Percentiles rank a stretch among this genome's conserved stretches.
These are phyloP conservation scores for Xylaria scruposa DNA, from an alignment of 495 filamentous ascomycete genomes.

Conservation along the genomic window DNA sequence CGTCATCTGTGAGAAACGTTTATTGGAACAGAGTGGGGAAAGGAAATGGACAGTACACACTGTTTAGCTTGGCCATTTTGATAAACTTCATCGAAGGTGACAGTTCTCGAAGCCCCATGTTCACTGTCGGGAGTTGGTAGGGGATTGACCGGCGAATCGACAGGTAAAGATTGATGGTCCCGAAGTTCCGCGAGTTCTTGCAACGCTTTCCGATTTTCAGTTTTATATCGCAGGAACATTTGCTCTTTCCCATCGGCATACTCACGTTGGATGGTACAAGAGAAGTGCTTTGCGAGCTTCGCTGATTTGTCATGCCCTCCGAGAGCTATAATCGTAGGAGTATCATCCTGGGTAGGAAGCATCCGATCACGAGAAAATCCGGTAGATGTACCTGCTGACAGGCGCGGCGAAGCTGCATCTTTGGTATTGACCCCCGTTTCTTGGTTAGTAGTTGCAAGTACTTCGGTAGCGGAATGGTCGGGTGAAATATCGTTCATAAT, in stretches of 20 bases:
- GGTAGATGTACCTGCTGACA: background rate
- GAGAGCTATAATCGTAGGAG: background rate
- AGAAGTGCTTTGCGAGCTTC: background rate
- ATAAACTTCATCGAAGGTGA: conserved; percentile 51
- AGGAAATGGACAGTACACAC: background rate
- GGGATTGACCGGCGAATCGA: conserved; percentile 16
- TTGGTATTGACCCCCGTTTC: too few species aligned
- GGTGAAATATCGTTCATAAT: background rate
- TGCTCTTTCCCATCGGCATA: background rate
- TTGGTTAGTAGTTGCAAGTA: background rate
- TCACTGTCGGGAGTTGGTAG: background rate
- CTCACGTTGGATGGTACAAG: conserved; percentile 15
- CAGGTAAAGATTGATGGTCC: background rate
- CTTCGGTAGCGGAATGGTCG: background rate
- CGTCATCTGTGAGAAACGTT: background rate
- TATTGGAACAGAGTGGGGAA: background rate
- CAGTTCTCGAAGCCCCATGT: conserved; percentile 29
- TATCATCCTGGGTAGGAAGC: background rate
- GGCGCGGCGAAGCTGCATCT: background rate
- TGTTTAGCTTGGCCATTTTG: conserved; percentile 42
- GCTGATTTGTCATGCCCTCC: background rate
- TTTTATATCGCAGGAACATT: conserved; percentile 1
- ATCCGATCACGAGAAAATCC: background rate
- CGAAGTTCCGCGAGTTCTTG: background rate
- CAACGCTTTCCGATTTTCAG: conserved; percentile 16